phyloP scores from a whole-genome alignment of 2,329 filamentous ascomycete species.

The Pezicula carpinea region DNA sequence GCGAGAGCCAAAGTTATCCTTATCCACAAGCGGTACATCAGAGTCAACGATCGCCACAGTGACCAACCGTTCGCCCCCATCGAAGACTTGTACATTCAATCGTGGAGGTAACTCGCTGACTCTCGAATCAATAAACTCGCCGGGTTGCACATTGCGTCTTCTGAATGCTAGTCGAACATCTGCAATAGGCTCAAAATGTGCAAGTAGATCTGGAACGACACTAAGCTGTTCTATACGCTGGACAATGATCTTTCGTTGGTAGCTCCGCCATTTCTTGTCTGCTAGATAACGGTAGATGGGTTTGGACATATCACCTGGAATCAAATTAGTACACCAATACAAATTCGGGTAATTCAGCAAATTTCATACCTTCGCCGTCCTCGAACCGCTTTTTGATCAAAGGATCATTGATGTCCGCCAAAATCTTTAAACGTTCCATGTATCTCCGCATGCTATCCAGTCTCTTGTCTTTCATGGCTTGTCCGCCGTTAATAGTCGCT shows the following conservation, averaged over 20 bases:
- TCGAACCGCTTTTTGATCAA: conserved; percentile 91
- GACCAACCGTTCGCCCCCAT: conserved; percentile 74
- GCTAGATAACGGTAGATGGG: conserved; percentile 92
- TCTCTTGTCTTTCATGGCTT: conserved; percentile 59
- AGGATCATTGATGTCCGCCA: conserved; percentile 93
- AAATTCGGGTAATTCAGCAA: background rate
- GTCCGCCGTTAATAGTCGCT: conserved; percentile 55
- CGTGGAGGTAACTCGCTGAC: conserved; percentile 70
- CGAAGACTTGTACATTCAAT: conserved; percentile 80
- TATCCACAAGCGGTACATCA: conserved; percentile 77
- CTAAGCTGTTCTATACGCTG: conserved; percentile 86
- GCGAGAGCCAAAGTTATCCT: conserved; percentile 71
- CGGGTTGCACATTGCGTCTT: conserved; percentile 64
- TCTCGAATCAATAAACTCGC: conserved; percentile 70
- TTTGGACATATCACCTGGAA: conserved; percentile 84
- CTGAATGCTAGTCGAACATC: conserved; percentile 82
- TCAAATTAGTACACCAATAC: conserved; percentile 17
- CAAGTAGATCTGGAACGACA: conserved; percentile 83
- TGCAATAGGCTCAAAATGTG: conserved; percentile 69
- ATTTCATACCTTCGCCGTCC: conserved; percentile 71
- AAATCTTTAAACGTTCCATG: conserved; percentile 76
- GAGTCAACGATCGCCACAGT: conserved; percentile 83
- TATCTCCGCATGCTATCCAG: conserved; percentile 66
- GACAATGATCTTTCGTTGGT: conserved; percentile 71
- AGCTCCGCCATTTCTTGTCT: conserved; percentile 79